These are phyloP conservation scores for Protomyces pachydermus DNA, from an alignment of 1,139 yeast species.

Conservation along the genomic window DNA sequence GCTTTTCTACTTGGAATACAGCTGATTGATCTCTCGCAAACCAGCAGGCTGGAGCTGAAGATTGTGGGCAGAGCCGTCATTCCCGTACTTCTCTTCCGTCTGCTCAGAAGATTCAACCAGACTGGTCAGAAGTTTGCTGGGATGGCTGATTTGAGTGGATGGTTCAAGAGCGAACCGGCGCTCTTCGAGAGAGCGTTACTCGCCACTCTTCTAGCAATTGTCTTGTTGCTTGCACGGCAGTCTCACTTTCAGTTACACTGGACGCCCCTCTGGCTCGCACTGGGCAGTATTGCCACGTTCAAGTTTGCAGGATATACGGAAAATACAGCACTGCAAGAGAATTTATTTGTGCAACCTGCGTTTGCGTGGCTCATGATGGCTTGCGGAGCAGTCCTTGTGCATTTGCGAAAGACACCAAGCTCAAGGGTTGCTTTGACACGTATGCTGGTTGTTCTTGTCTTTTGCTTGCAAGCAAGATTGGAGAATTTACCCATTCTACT, in stretches of 20 bases:
- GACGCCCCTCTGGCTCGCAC: background rate
- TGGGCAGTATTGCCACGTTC: background rate
- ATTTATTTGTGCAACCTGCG: background rate
- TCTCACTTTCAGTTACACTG: background rate
- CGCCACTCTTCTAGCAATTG: constrained; percentile 27
- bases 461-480: constrained; percentile 65
- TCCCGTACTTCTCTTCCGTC: constrained; percentile 45
- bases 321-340: background rate
- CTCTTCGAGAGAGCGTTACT: constrained; percentile 50
- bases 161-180: constrained; percentile 35
- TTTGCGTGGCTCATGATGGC: background rate
- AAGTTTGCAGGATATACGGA: background rate
- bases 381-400: constrained; percentile 30
- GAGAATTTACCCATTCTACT: constrained; percentile 67
- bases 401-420: background rate
- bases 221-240: background rate
- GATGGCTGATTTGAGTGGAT: constrained; percentile 46
- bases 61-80: background rate
- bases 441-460: constrained; percentile 47
- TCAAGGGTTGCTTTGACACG: constrained; percentile 27
- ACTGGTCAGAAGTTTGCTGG: constrained; percentile 78
- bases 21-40: background rate
- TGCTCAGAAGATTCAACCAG: constrained; percentile 80
- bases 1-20: background rate
- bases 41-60: background rate